Evolutionary conservation across 441 rosid genomes (phyloP).

Genomic region (Rhodomyrtus psidioides): DNA sequence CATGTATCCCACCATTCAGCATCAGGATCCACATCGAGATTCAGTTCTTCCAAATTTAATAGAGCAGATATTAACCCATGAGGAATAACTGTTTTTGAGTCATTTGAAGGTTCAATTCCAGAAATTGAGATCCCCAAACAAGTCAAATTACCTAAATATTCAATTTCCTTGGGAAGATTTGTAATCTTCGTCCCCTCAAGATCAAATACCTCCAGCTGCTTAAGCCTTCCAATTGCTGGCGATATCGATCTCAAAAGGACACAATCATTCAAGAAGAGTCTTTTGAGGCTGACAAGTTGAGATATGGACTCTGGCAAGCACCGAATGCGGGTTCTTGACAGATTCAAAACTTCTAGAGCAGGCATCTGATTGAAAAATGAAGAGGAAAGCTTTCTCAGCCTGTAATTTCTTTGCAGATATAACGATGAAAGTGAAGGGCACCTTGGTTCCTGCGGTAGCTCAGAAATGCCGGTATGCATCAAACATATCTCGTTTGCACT

Average conservation of each 20-base stretch:
- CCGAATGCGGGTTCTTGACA: constrained; percentile 14
- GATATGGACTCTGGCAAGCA: constrained; percentile 9
- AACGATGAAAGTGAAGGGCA: constrained; percentile 10
- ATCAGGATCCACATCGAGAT: background rate
- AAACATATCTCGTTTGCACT: constrained; percentile 19
- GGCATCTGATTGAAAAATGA: constrained; percentile 13
- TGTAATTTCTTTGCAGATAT: constrained; percentile 24
- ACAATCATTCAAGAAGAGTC: background rate
- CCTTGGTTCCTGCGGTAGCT: constrained; percentile 10
- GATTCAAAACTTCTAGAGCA: constrained; percentile 9
- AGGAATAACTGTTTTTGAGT: background rate
- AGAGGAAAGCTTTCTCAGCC: constrained; percentile 7
- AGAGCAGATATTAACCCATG: background rate
- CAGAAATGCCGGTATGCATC: constrained; percentile 13
- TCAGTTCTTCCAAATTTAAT: background rate
- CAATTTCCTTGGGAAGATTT: background rate
- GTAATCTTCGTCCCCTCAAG: background rate
- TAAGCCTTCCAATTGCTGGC: background rate
- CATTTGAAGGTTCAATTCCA: background rate
- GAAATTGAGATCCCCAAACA: background rate
- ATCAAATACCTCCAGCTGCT: background rate
- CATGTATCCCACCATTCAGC: background rate
- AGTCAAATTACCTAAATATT: background rate
- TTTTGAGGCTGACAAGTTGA: background rate
- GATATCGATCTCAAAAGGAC: background rate